Evolutionary conservation across 1,284 basidiomycete genomes (phyloP).

Genomic region (Trichosporon ovoides): DNA sequence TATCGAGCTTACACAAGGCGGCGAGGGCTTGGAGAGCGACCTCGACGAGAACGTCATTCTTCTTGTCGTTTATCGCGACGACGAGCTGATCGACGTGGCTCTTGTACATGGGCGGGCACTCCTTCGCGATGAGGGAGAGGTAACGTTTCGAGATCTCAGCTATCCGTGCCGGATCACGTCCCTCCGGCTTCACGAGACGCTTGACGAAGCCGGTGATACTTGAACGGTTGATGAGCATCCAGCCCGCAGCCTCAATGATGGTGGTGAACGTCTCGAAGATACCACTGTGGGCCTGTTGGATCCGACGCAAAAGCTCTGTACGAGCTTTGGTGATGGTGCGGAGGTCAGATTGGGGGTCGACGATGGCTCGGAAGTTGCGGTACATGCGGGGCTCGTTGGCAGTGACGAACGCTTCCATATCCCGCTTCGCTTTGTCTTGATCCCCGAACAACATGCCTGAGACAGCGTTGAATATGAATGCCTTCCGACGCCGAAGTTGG

Average conservation of each 20-base stretch:
- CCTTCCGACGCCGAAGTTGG: constrained; percentile 57
- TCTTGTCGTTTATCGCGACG: constrained; percentile 63
- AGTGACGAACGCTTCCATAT: constrained; percentile 77
- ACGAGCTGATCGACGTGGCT: constrained; percentile 68
- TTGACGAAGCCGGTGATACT: constrained; percentile 70
- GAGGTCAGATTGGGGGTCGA: constrained; percentile 77
- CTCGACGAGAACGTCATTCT: constrained; percentile 60
- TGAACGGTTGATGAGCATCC: constrained; percentile 75
- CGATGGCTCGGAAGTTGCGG: constrained; percentile 71
- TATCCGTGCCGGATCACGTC: constrained; percentile 10
- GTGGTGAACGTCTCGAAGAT: constrained; percentile 64
- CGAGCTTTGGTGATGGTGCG: constrained; percentile 73
- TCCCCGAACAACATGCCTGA: constrained; percentile 57
- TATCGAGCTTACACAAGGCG: constrained; percentile 59
- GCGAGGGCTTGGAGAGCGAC: constrained; percentile 70
- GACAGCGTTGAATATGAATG: constrained; percentile 52
- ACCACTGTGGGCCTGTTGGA: constrained; percentile 63
- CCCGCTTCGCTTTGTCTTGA: constrained; percentile 65
- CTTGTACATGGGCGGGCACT: constrained; percentile 67
- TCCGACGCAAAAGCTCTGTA: constrained; percentile 69
- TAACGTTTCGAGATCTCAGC: constrained; percentile 33
- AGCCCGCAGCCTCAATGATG: constrained; percentile 67
- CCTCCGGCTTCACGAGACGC: constrained; percentile 53
- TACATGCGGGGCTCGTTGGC: constrained; percentile 80
- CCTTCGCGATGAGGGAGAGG: constrained; percentile 64